Percentiles rank a stretch among this genome's conserved stretches.
phyloP scores from a whole-genome alignment of 139 green algal species.

The Chlamydomonas sp. region DNA sequence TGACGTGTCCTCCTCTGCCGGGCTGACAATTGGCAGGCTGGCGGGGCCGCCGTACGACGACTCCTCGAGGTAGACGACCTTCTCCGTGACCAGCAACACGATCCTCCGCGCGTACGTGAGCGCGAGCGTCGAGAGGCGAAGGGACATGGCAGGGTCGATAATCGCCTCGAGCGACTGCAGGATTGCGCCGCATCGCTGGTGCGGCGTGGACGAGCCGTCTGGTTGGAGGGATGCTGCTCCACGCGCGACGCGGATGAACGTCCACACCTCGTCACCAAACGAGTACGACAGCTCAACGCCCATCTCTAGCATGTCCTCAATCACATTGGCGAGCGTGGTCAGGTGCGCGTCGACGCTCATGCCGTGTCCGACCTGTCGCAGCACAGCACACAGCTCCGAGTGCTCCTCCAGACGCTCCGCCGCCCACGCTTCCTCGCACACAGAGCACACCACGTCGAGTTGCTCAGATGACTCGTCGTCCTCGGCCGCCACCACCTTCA shows the following conservation, averaged over 20 bases:
- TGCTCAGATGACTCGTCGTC: slow-evolving; percentile 15
- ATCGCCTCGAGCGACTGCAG: slow-evolving; percentile 28
- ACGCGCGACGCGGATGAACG: slow-evolving; percentile 20
- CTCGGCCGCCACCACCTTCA: background rate
- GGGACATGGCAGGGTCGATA: slow-evolving; percentile 7
- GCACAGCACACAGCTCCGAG: slow-evolving; percentile 37
- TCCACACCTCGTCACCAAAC: slow-evolving; percentile 21
- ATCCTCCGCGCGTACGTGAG: slow-evolving; percentile 40
- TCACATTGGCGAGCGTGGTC: slow-evolving; percentile 47
- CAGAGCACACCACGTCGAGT: slow-evolving; percentile 30
- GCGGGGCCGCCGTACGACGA: too few relatives aligned
- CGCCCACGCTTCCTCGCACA: slow-evolving; percentile 41
- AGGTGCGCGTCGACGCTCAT: slow-evolving; percentile 39
- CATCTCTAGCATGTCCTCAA: slow-evolving; percentile 36
- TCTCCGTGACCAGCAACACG: slow-evolving; percentile 37
- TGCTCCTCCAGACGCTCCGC: slow-evolving; percentile 37
- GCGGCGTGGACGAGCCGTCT: slow-evolving; percentile 32
- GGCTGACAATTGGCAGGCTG: background rate
- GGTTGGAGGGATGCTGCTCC: slow-evolving; percentile 26
- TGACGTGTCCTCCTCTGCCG: background rate
- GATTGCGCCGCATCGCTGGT: slow-evolving; percentile 27
- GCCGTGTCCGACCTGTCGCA: slow-evolving; percentile 21
- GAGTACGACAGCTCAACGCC: slow-evolving; percentile 8
- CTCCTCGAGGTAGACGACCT: too few relatives aligned
- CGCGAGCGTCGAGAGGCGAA: slow-evolving; percentile 24